A percentile compares a stretch with the other conserved stretches of the same genome.
Conservation (phyloP, 345 rosid genomes). For the Citrus hindsii region DNA sequence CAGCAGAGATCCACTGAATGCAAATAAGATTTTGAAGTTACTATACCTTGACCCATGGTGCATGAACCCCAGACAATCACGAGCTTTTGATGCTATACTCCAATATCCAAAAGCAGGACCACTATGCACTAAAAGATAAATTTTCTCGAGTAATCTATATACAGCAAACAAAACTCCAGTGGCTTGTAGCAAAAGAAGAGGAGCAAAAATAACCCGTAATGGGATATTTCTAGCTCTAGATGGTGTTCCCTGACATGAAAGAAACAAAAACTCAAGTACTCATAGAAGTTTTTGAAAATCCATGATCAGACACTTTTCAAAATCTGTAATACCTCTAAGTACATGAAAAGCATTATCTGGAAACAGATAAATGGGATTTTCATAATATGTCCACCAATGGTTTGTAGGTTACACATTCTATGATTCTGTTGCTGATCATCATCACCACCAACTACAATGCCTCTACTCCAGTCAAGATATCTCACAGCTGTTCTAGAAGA, state of each 20-base stretch:
- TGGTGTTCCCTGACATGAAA: conserved; percentile 68
- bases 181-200: conserved; percentile 79
- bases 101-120: conserved; percentile 47
- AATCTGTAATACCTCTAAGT: conserved; percentile 57
- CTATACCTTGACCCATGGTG: conserved; percentile 80
- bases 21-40: conserved; percentile 7
- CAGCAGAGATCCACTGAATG: neutral
- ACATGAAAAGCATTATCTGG: conserved; percentile 86
- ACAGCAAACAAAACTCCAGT: conserved; percentile 68
- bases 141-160: conserved; percentile 63
- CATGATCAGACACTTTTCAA: neutral
- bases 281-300: neutral
- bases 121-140: conserved; percentile 34
- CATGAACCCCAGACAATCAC: conserved; percentile 66
- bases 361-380: conserved; percentile 69
- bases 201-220: conserved; percentile 50
- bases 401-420: conserved; percentile 68
- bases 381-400: conserved; percentile 90
- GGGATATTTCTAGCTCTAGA: conserved; percentile 60
- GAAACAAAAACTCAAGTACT: neutral
- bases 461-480: conserved; percentile 72
- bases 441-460: conserved; percentile 53
- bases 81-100: conserved; percentile 44
- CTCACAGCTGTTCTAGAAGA: conserved; percentile 49
- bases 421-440: conserved; percentile 48